phyloP scores from a whole-genome alignment of 1,284 basidiomycete species.

The Cryptococcus neoformans region DNA sequence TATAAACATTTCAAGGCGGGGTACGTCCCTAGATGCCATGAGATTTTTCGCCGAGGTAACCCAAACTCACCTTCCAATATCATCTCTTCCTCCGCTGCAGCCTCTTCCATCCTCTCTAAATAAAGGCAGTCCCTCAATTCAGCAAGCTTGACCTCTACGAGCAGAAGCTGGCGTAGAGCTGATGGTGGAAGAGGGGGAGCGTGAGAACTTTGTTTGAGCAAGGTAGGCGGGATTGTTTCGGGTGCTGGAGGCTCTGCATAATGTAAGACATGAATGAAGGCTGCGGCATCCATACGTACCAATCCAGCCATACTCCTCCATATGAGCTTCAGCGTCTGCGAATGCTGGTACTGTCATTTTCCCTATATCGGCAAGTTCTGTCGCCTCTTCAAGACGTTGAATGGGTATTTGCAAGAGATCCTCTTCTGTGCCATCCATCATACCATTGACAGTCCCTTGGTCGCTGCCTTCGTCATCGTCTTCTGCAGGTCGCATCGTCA shows the following conservation, averaged over 20 bases:
- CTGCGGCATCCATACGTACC: background rate
- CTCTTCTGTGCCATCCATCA: no score
- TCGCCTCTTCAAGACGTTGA: no score
- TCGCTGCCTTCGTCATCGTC: no score
- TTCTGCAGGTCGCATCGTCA: conserved; percentile 7
- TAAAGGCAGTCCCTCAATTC: conserved; percentile 56
- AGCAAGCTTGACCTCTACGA: conserved; percentile 58
- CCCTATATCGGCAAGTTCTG: no score
- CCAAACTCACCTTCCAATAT: conserved; percentile 51
- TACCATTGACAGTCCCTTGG: no score
- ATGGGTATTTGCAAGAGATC: no score
- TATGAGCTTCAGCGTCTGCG: no score
- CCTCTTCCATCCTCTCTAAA: conserved; percentile 56
- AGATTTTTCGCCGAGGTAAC: background rate
- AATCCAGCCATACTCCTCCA: background rate
- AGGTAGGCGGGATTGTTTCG: conserved; percentile 2
- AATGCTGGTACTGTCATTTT: no score
- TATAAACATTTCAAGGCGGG: conserved; percentile 54
- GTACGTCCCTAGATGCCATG: conserved; percentile 48
- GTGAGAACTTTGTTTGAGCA: conserved; percentile 21
- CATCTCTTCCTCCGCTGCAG: conserved; percentile 55
- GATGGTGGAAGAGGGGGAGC: conserved; percentile 47
- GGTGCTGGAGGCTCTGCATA: conserved; percentile 11
- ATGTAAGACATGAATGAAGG: background rate
- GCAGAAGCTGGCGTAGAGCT: conserved; percentile 54